Conservation (phyloP, 208 protist species). For the Leishmania tropica region DNA sequence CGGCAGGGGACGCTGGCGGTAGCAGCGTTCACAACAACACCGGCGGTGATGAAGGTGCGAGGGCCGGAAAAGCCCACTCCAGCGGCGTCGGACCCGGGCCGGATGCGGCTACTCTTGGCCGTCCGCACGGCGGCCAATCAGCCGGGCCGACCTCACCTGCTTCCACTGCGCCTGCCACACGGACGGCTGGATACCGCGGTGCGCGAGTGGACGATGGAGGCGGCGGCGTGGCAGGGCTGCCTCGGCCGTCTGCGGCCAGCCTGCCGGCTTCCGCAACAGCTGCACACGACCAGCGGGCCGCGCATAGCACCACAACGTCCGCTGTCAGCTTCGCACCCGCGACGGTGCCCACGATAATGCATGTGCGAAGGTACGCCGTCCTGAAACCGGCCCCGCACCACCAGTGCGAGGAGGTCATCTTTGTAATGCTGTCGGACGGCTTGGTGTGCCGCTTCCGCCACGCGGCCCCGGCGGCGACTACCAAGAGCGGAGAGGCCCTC, state of each 20-base stretch:
- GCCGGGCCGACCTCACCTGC: not conserved
- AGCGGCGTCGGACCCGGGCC: not conserved
- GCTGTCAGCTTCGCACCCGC: not conserved
- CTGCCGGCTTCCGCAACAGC: conserved; percentile 2
- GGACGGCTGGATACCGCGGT: not conserved
- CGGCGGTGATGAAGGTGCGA: not conserved
- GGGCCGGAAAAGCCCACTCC: not conserved
- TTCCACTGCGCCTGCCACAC: not conserved
- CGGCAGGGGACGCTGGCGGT: not conserved
- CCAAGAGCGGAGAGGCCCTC: not conserved
- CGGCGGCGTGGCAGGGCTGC: not conserved
- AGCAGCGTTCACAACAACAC: not conserved
- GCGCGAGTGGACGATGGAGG: not conserved
- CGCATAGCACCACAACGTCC: not conserved
- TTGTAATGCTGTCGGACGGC: conserved; percentile 68
- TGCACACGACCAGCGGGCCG: not conserved
- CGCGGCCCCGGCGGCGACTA: not conserved
- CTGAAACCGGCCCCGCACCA: conserved; percentile 28
- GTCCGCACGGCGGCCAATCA: not conserved
- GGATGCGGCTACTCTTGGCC: conserved; percentile 2
- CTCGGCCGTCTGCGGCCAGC: not conserved
- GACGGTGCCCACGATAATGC: conserved; percentile 19
- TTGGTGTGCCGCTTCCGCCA: conserved; percentile 45
- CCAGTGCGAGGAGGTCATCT: conserved; percentile 54
- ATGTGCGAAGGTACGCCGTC: conserved; percentile 24